These are phyloP conservation scores for Cucurbitaria berberidis DNA, from an alignment of 2,329 filamentous ascomycete species.

Conservation along the genomic window DNA sequence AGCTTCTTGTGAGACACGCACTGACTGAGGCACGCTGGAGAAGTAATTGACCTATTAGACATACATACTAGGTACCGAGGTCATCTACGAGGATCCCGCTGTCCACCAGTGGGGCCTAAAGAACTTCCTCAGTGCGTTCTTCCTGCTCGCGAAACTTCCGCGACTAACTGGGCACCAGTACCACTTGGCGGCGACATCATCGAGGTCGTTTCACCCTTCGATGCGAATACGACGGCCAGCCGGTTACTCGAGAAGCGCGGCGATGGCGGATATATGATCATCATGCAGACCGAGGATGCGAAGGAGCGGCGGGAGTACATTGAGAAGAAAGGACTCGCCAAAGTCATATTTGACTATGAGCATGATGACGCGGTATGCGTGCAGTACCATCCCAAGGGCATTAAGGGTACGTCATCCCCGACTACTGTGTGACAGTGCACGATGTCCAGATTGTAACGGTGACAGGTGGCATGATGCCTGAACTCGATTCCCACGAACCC, in stretches of 20 bases:
- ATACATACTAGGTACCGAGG: conserved; percentile 48
- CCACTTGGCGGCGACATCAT: conserved; percentile 54
- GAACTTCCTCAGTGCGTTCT: conserved; percentile 48
- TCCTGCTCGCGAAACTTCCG: background rate
- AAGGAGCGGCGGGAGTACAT: conserved; percentile 47
- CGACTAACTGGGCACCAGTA: conserved; percentile 31
- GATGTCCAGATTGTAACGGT: background rate
- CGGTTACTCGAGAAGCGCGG: conserved; percentile 51
- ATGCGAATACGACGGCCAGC: conserved; percentile 49
- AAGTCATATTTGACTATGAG: conserved; percentile 49
- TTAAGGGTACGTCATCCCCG: conserved; percentile 35
- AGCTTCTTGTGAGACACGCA: conserved; percentile 29
- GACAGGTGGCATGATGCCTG: conserved; percentile 52
- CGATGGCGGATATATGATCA: conserved; percentile 57
- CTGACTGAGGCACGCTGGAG: background rate
- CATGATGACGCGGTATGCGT: conserved; percentile 44
- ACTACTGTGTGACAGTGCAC: no score
- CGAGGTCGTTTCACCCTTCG: conserved; percentile 51
- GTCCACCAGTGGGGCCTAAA: conserved; percentile 50
- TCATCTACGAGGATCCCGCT: conserved; percentile 49
- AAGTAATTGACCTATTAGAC: conserved; percentile 29
- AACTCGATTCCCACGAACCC: conserved; percentile 50
- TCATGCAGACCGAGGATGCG: conserved; percentile 56
- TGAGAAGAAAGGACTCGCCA: conserved; percentile 42
- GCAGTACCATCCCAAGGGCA: conserved; percentile 55